Percentiles rank a stretch among this genome's conserved stretches.
These are phyloP conservation scores for Kwoniella shivajii DNA, from an alignment of 1,284 basidiomycete genomes.

Conservation along the genomic window DNA sequence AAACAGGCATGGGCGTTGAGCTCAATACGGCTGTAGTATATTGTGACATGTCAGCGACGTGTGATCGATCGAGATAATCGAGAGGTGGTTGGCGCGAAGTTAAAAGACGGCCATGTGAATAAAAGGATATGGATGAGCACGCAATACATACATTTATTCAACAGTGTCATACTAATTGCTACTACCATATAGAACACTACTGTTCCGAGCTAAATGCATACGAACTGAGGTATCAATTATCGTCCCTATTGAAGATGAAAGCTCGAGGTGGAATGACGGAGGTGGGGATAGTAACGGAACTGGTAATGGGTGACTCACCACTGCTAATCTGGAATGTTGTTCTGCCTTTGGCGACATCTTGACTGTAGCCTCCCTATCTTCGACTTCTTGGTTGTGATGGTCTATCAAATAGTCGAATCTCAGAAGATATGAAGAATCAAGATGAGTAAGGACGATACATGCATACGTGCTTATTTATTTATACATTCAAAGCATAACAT, in stretches of 20 bases:
- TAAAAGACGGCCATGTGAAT: background rate
- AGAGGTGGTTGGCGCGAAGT: background rate
- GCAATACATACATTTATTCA: conserved; percentile 30
- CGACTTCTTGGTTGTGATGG: too few species aligned
- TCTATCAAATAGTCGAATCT: too few species aligned
- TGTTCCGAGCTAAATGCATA: conserved; percentile 23
- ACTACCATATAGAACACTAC: conserved; percentile 36
- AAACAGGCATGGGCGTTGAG: conserved; percentile 4
- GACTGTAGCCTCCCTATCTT: conserved; percentile 1
- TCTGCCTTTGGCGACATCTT: conserved; percentile 11
- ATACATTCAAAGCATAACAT: too few species aligned
- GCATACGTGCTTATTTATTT: too few species aligned
- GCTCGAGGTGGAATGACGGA: background rate
- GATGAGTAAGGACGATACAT: too few species aligned
- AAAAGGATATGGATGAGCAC: background rate
- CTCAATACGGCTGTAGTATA: background rate
- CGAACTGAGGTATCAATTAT: background rate
- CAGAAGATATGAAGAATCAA: too few species aligned
- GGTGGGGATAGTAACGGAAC: background rate
- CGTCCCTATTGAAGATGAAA: background rate
- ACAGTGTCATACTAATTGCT: conserved; percentile 36
- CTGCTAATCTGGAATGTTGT: conserved; percentile 21
- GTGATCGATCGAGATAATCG: background rate
- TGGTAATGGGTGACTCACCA: conserved; percentile 14
- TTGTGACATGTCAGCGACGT: background rate